Percentiles rank a stretch among this genome's conserved stretches.
Conservation (phyloP, 1,284 basidiomycete genomes). For the Paramarasmius palmivorus region DNA sequence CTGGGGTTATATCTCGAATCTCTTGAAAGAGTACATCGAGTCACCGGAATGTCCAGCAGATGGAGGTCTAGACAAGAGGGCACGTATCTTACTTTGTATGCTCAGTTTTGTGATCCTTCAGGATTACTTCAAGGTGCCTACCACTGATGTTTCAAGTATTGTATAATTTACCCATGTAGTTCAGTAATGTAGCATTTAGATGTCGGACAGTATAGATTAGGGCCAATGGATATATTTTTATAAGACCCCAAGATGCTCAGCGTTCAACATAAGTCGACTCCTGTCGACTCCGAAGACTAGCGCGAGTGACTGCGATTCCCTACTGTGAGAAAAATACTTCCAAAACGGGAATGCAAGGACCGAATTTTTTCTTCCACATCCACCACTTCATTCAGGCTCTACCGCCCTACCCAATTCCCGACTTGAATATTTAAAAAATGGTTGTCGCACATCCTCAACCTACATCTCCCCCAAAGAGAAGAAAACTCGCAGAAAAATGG, state of each 20-base stretch:
- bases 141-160: background rate
- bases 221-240: no score
- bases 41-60: slow-evolving; percentile 2
- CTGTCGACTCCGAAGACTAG: no score
- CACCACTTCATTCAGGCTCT: background rate
- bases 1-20: background rate
- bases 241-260: no score
- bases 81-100: slow-evolving; percentile 4
- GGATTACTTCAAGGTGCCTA: slow-evolving; percentile 3
- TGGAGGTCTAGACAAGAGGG: slow-evolving; percentile 7
- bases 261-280: no score
- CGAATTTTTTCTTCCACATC: background rate
- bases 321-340: no score
- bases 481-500: slow-evolving; percentile 58
- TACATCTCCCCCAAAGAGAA: slow-evolving; percentile 31
- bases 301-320: no score
- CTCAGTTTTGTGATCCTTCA: slow-evolving; percentile 8
- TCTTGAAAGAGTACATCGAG: slow-evolving; percentile 1
- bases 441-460: slow-evolving; percentile 51
- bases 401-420: no score
- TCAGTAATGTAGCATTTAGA: no score
- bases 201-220: no score
- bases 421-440: slow-evolving; percentile 37
- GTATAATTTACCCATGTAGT: no score
- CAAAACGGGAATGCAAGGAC: no score